Evolutionary conservation across 2,329 filamentous ascomycete species (phyloP).

Genomic region (Allantophomopsis cytisporea): DNA sequence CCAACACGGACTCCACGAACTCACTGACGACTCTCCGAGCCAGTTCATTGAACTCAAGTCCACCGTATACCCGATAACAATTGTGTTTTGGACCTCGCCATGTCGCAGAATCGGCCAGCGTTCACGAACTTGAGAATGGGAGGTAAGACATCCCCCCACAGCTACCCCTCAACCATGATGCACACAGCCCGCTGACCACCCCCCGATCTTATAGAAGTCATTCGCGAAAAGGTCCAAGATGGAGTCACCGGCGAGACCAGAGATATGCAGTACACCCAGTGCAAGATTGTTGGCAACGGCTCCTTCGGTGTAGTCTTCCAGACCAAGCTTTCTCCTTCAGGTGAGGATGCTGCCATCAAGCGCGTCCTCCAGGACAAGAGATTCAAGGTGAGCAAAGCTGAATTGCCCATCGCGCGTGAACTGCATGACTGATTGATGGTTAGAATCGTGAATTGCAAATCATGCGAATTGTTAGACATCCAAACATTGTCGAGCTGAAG

Average conservation of each 20-base stretch:
- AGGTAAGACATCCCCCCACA: conserved; percentile 43
- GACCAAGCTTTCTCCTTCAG: conserved; percentile 94
- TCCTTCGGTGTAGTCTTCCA: conserved; percentile 99
- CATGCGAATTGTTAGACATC: conserved; percentile 97
- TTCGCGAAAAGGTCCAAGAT: conserved; percentile 98
- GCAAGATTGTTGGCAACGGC: conserved; percentile 98
- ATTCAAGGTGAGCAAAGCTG: conserved; percentile 68
- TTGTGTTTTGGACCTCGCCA: conserved; percentile 26
- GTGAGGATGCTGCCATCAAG: conserved; percentile 98
- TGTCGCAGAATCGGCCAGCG: conserved; percentile 86
- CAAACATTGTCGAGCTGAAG: conserved; percentile 97
- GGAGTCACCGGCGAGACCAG: conserved; percentile 91
- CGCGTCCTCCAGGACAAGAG: conserved; percentile 97
- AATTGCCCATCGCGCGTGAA: background rate
- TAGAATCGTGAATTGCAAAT: conserved; percentile 99
- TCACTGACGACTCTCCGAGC: conserved; percentile 23
- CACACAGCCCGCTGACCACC: conserved; percentile 9
- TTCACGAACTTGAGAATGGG: conserved; percentile 90
- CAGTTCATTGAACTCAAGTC: conserved; percentile 28
- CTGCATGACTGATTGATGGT: background rate
- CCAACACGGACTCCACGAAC: conserved; percentile 39
- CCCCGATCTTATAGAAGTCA: conserved; percentile 56
- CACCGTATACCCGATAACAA: conserved; percentile 24
- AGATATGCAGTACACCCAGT: conserved; percentile 96
- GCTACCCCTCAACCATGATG: too few species aligned